These are phyloP conservation scores for Aspergillus terreus DNA, from an alignment of 2,329 filamentous ascomycete species.

Conservation along the genomic window DNA sequence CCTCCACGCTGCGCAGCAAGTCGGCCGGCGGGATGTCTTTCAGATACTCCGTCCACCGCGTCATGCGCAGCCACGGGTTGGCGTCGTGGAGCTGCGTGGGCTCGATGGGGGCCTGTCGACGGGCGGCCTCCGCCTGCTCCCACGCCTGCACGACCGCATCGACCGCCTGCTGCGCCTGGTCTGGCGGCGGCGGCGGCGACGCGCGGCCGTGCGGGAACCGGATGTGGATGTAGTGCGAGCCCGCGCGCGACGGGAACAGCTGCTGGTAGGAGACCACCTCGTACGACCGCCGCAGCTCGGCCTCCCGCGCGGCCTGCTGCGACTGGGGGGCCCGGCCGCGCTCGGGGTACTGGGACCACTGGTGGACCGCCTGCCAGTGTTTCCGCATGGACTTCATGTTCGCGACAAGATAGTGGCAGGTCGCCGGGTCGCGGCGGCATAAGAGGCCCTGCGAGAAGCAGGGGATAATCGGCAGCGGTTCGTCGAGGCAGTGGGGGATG, in stretches of 20 bases:
- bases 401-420: background rate
- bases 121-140: too few relatives aligned
- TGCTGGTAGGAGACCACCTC: background rate
- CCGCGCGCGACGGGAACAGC: background rate
- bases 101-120: too few relatives aligned
- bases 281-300: background rate
- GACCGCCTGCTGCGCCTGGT: background rate
- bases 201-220: background rate
- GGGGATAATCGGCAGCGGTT: background rate
- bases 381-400: background rate
- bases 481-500: background rate
- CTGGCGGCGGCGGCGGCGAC: too few relatives aligned
- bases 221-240: background rate
- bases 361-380: background rate
- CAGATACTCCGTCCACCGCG: too few relatives aligned
- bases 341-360: background rate
- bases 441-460: background rate
- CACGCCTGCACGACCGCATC: too few relatives aligned
- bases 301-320: background rate
- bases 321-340: background rate
- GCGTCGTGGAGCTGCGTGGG: too few relatives aligned
- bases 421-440: background rate
- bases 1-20: too few relatives aligned
- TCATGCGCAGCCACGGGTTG: too few relatives aligned
- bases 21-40: too few relatives aligned